Evolutionary conservation across 228 moss, liverwort and hornwort species (phyloP), one percentile per base, ranked within the genome.

Genomic region (Sphagnum magellanicum): DNA sequence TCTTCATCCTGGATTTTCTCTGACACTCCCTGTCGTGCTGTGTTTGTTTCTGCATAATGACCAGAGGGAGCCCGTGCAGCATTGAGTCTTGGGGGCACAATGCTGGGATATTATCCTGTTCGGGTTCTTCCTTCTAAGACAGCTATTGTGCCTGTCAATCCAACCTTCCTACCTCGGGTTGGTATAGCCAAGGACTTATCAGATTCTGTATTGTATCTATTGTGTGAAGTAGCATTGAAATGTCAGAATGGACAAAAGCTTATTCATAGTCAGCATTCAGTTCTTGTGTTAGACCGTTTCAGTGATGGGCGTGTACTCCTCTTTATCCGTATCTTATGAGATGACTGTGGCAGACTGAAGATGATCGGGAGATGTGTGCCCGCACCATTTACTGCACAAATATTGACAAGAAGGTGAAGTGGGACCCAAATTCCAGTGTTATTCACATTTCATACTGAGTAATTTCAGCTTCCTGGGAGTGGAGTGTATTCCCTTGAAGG

Each of bases 381-480:
- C 89, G 95, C 65, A 96, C 95, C 70, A 92, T 96, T 53, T 96
- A 96, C 81, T 96, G 95, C 85, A 96, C 92, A 73, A 96, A 92
- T 81, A 96, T 96, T 76, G 96, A 96, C 86, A 96, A 96, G 89
- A 96, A 96, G 95, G 95, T 95, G 91, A 88, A 78, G 92, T 93
- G 78, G 83, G 90, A 75, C 74, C 78, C 71, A 76, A 78, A 70
- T 32, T 32, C 32, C 32, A 32, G 2, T 32, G 66, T 11, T 59
- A 59, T 3, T 59, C 59, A 11, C 1, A 11, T 15, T 59, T 59
- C 12, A 59, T 11, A 32, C 32, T 32, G 32, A 32, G 32, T 32
- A 32, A 32, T 32, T 32, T 32, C 32, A 32, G 5, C 0, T 6
- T 14, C 6, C 16, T 14, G 5, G 16, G 4, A 65, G 13, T 8